These are phyloP conservation scores for Talaromyces adpressus DNA, from an alignment of 495 filamentous ascomycete genomes.

Conservation along the genomic window DNA sequence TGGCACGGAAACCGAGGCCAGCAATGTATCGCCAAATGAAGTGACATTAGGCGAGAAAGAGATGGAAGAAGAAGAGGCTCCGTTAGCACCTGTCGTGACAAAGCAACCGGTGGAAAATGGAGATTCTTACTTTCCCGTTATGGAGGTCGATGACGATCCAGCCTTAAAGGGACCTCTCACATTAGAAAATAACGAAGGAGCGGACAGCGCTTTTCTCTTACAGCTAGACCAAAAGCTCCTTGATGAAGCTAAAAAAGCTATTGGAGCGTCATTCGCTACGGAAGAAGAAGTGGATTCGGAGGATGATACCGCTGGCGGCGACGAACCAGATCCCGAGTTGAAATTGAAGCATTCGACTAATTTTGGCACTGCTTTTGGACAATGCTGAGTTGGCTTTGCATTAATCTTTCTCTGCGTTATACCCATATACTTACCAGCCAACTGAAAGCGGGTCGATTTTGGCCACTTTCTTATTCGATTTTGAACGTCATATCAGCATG, in stretches of 20 bases:
- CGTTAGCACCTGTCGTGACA: constrained; percentile 25
- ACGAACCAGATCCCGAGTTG: constrained; percentile 44
- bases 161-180: constrained; percentile 38
- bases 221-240: constrained; percentile 39
- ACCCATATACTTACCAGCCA: constrained; percentile 5
- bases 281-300: constrained; percentile 14
- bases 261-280: constrained; percentile 13
- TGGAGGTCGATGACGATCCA: constrained; percentile 31
- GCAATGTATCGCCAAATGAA: constrained; percentile 22
- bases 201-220: constrained; percentile 34
- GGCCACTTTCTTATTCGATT: neutral
- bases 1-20: constrained; percentile 26
- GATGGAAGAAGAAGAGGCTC: constrained; percentile 16
- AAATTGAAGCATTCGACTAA: constrained; percentile 54
- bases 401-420: constrained; percentile 12
- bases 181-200: constrained; percentile 34
- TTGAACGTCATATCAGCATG: neutral
- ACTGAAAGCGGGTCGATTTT: neutral
- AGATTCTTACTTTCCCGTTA: constrained; percentile 36
- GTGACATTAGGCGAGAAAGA: neutral
- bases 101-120: constrained; percentile 31
- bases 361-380: constrained; percentile 51
- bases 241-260: constrained; percentile 28
- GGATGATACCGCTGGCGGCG: constrained; percentile 17
- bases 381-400: constrained; percentile 7